Evolutionary conservation across 495 filamentous ascomycete genomes (phyloP).

Genomic region (Margaritispora aquatica): DNA sequence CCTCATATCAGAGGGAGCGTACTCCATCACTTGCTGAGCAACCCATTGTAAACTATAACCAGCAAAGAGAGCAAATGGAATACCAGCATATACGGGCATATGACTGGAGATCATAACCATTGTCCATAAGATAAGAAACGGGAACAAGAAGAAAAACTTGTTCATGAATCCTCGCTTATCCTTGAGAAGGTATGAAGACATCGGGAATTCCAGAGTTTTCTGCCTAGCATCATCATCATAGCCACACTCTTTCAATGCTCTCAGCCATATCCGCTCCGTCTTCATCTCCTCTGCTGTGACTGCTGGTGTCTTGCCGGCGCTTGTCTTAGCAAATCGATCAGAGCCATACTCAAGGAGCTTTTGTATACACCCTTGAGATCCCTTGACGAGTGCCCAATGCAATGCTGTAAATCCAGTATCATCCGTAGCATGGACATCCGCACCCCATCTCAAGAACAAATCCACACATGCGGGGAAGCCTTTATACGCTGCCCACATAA

Average conservation of each 20-base stretch:
- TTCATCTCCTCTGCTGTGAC: slow-evolving; percentile 86
- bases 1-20: slow-evolving; percentile 79
- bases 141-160: slow-evolving; percentile 89
- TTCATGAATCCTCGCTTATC: slow-evolving; percentile 68
- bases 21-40: slow-evolving; percentile 68
- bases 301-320: slow-evolving; percentile 81
- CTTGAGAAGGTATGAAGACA: slow-evolving; percentile 52
- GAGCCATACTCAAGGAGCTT: slow-evolving; percentile 92
- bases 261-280: slow-evolving; percentile 71
- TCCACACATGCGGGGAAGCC: slow-evolving; percentile 89
- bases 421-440: slow-evolving; percentile 83
- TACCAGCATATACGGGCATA: slow-evolving; percentile 64
- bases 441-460: slow-evolving; percentile 89
- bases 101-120: slow-evolving; percentile 66
- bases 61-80: slow-evolving; percentile 61
- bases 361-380: slow-evolving; percentile 74
- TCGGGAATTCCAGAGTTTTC: slow-evolving; percentile 52
- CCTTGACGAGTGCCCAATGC: slow-evolving; percentile 95
- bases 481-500: slow-evolving; percentile 99
- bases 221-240: slow-evolving; percentile 74
- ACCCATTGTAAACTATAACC: slow-evolving; percentile 73
- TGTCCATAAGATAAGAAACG: slow-evolving; percentile 66
- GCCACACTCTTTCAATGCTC: slow-evolving; percentile 77
- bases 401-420: slow-evolving; percentile 88
- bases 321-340: slow-evolving; percentile 81